Base-by-base conservation (phyloP, 371 early-diverging fungal genomes). In the Syncephalastrum racemosum region DNA sequence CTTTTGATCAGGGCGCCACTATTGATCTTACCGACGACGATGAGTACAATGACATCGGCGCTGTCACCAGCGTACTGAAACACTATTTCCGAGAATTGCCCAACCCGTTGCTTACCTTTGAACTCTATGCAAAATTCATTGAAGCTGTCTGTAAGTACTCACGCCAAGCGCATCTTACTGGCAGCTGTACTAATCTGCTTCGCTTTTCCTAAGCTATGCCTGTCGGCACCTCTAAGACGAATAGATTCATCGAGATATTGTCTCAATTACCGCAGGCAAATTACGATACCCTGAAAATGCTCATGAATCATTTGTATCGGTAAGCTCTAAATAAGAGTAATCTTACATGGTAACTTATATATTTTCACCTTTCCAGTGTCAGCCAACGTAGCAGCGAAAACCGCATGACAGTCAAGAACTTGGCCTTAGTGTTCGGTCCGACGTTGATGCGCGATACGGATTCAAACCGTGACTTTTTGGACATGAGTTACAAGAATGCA, bases 361-460 rank as follows among this genome's bases (percentile, higher is more conserved):
- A 44, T 20, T 8, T 31, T 27, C 19, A 16, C 16, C 19, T 41
- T 42, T 54, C 39, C 64, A 83, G 84, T 27, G 85, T 94, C 0
- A 81, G 80, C 41, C 59, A 77, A 27, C 62, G 73, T 22, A 71
- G 76, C 24, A 52, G 59, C 46, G 75, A 80, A 25, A 96, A 95
- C 68, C 68, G 90, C 56, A 96, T 96, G 97, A 87, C 84, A 4
- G 71, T 90, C 15, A 88, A 90, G 60, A 96, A 95, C 52, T 65
- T 96, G 40, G 92, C 93, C 2, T 91, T 95, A 15, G 95, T 96
- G 43, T 94, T 96, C 83, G 96, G 94, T 1, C 97, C 96, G 0
- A 93, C 92, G 3, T 71, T 96, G 25, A 66, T 96, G 70, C 82
- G 89, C 10, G 85, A 87, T 64, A 73, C 72, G 7, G 80, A 90